Conservation (phyloP, 2,329 filamentous ascomycete species). For the Fusarium graminum region DNA sequence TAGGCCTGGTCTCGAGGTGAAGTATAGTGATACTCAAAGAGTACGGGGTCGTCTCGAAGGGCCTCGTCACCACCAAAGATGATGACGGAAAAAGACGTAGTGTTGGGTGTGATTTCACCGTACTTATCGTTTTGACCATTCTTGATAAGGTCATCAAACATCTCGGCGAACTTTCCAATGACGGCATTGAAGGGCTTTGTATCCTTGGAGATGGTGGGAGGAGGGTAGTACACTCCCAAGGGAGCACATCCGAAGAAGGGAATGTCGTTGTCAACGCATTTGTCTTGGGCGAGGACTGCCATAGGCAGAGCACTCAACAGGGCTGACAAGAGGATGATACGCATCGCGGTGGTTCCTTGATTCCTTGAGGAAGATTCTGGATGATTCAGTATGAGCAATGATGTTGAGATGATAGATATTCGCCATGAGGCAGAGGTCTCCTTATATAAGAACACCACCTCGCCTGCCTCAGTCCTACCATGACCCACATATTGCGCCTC, state of each 20-base stretch:
- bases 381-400: not conserved
- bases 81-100: slow-evolving; percentile 38
- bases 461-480: not conserved
- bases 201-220: slow-evolving; percentile 22
- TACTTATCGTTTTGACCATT: slow-evolving; percentile 37
- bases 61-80: slow-evolving; percentile 35
- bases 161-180: slow-evolving; percentile 8
- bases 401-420: not conserved
- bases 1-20: slow-evolving; percentile 25
- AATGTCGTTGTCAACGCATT: slow-evolving; percentile 10
- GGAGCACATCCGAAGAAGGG: slow-evolving; percentile 40
- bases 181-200: slow-evolving; percentile 10
- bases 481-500: not conserved
- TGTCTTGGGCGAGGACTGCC: not conserved
- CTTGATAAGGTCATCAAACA: slow-evolving; percentile 34
- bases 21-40: slow-evolving; percentile 45
- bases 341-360: slow-evolving; percentile 1
- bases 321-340: not conserved
- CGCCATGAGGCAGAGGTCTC: not conserved
- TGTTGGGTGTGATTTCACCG: slow-evolving; percentile 31
- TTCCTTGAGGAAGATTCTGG: not conserved
- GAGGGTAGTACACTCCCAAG: slow-evolving; percentile 42
- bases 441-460: slow-evolving; percentile 1
- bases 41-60: slow-evolving; percentile 18
- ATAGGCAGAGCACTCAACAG: not conserved